A percentile compares a stretch with the other conserved stretches of the same genome.
These are phyloP conservation scores for Kwoniella shandongensis DNA, from an alignment of 768 basidiomycete genomes.

Conservation along the genomic window DNA sequence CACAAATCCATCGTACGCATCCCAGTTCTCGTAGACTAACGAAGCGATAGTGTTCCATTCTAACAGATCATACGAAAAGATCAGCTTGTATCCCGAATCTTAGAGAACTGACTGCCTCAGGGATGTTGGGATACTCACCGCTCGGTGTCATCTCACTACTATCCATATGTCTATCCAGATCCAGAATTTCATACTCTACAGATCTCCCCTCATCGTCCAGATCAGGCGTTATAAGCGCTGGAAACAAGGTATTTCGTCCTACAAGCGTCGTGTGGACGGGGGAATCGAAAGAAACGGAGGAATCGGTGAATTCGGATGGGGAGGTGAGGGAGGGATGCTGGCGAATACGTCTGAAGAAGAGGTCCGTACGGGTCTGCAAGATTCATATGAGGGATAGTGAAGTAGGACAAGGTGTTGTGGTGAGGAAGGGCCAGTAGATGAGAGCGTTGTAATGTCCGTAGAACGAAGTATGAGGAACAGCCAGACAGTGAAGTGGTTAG, in stretches of 20 bases:
- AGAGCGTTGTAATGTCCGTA: no score
- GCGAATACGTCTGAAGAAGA: slow-evolving; percentile 43
- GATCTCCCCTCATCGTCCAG: slow-evolving; percentile 34
- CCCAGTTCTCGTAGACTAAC: slow-evolving; percentile 43
- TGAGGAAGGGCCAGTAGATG: not conserved
- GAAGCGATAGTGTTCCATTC: slow-evolving; percentile 45
- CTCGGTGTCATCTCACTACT: slow-evolving; percentile 47
- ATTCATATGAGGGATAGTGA: not conserved
- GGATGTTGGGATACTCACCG: slow-evolving; percentile 26
- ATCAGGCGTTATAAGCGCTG: slow-evolving; percentile 34
- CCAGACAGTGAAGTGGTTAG: no score
- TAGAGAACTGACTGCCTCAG: not conserved
- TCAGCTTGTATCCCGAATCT: not conserved
- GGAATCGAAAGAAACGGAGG: slow-evolving; percentile 18
- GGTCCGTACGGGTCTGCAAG: slow-evolving; percentile 39
- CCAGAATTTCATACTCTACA: slow-evolving; percentile 43
- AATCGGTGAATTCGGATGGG: slow-evolving; percentile 9
- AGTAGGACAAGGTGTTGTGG: not conserved
- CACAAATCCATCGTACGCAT: slow-evolving; percentile 43
- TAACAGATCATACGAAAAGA: slow-evolving; percentile 1
- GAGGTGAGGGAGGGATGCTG: slow-evolving; percentile 36
- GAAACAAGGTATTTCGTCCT: slow-evolving; percentile 34
- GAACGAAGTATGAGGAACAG: no score
- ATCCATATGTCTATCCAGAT: slow-evolving; percentile 46
- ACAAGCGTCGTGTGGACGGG: slow-evolving; percentile 26